phyloP scores from a whole-genome alignment of 768 basidiomycete genomes.

The Nevesoporus exiguus region DNA sequence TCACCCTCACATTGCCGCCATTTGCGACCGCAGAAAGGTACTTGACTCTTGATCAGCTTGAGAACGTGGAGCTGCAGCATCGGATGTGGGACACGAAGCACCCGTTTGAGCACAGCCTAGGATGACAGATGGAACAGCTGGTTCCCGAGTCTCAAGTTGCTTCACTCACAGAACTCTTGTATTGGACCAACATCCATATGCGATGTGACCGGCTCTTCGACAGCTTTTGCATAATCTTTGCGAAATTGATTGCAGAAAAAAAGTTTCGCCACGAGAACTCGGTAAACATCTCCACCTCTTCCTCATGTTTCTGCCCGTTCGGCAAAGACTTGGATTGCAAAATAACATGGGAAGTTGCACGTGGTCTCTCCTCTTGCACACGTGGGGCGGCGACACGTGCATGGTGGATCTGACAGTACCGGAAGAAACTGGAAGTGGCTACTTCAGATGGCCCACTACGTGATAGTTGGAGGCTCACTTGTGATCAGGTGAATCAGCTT shows the following conservation, averaged over 20 bases:
- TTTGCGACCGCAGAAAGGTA: slow-evolving; percentile 95
- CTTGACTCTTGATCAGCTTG: slow-evolving; percentile 98
- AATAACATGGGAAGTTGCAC: slow-evolving; percentile 56
- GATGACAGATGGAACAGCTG: slow-evolving; percentile 18
- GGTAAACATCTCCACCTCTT: slow-evolving; percentile 88
- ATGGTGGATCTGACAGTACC: slow-evolving; percentile 80
- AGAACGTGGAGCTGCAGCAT: slow-evolving; percentile 91
- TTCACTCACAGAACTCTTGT: slow-evolving; percentile 87
- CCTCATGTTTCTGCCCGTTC: slow-evolving; percentile 72
- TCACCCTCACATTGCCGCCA: slow-evolving; percentile 86
- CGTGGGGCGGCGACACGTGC: slow-evolving; percentile 59
- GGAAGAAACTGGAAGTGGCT: slow-evolving; percentile 76
- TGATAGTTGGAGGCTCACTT: slow-evolving; percentile 50
- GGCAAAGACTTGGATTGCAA: slow-evolving; percentile 56
- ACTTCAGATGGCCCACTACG: slow-evolving; percentile 1
- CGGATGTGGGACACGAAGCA: slow-evolving; percentile 90
- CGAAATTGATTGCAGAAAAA: slow-evolving; percentile 95
- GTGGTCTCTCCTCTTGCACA: slow-evolving; percentile 60
- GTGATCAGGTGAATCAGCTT: slow-evolving; percentile 82
- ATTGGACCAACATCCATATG: slow-evolving; percentile 94
- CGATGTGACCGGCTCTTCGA: slow-evolving; percentile 93
- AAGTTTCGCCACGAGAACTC: slow-evolving; percentile 99
- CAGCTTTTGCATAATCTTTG: slow-evolving; percentile 96
- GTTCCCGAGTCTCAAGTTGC: neutral
- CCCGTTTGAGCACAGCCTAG: slow-evolving; percentile 93